A percentile compares a stretch with the other conserved stretches of the same genome.
phyloP scores from a whole-genome alignment of 2,329 filamentous ascomycete genomes.

The Aspergillus novofumigatus region DNA sequence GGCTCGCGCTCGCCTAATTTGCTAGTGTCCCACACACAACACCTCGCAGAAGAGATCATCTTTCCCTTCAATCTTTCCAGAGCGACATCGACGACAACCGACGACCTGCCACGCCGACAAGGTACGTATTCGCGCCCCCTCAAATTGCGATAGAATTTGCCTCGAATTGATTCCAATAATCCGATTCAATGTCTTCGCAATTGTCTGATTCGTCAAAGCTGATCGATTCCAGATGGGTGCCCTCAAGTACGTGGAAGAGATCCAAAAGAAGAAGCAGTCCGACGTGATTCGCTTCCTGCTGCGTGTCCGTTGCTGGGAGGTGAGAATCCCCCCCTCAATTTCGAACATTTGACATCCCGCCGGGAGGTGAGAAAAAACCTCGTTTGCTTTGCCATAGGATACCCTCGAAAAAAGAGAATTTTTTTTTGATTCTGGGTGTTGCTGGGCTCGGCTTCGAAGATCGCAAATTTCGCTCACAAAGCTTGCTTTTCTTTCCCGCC shows the following conservation, averaged over 20 bases:
- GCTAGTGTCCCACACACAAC: conserved; percentile 43
- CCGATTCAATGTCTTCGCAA: background rate
- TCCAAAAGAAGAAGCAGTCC: conserved; percentile 99
- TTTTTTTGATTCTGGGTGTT: conserved; percentile 24
- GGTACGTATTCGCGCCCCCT: conserved; percentile 27
- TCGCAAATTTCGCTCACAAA: conserved; percentile 11
- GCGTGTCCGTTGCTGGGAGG: conserved; percentile 99
- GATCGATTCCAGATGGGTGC: conserved; percentile 75
- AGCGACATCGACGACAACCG: conserved; percentile 42
- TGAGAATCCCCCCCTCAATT: conserved; percentile 40
- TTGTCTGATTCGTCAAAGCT: conserved; percentile 6
- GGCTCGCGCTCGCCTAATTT: conserved; percentile 41
- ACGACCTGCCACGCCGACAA: conserved; percentile 44
- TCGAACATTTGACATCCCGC: conserved; percentile 36
- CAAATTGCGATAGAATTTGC: background rate
- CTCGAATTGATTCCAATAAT: background rate
- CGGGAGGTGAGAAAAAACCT: conserved; percentile 18
- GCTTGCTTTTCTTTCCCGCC: conserved; percentile 16
- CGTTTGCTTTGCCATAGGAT: conserved; percentile 34
- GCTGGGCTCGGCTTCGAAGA: conserved; percentile 27
- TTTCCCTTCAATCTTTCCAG: conserved; percentile 33
- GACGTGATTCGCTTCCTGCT: conserved; percentile 99
- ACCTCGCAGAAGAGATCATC: conserved; percentile 24
- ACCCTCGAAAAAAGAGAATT: conserved; percentile 15
- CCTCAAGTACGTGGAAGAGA: conserved; percentile 99